These are phyloP conservation scores for Hemileccinum rubropunctum DNA, from an alignment of 768 basidiomycete species.

Conservation along the genomic window DNA sequence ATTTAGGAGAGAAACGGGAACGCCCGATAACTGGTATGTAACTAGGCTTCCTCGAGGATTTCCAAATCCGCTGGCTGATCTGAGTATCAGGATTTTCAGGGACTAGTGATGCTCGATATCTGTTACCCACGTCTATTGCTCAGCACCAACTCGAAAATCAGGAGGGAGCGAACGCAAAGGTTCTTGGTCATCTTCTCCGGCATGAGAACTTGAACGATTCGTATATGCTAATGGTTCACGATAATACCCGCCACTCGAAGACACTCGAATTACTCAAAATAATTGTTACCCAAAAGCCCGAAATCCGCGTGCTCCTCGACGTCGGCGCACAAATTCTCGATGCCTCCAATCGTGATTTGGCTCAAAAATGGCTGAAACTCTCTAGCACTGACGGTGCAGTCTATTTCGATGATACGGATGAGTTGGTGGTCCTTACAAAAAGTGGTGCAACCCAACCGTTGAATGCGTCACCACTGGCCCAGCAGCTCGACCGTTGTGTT, in stretches of 20 bases:
- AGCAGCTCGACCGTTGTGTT: slow-evolving; percentile 40
- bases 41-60: no score
- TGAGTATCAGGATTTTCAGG: slow-evolving; percentile 41
- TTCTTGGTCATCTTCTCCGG: slow-evolving; percentile 15
- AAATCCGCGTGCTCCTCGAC: slow-evolving; percentile 47
- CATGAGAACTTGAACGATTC: slow-evolving; percentile 40
- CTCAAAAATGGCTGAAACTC: slow-evolving; percentile 15
- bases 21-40: no score
- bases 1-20: no score
- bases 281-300: slow-evolving; percentile 32
- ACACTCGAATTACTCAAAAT: slow-evolving; percentile 31
- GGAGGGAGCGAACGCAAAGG: slow-evolving; percentile 37
- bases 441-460: not conserved
- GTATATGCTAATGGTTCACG: slow-evolving; percentile 25
- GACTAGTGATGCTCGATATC: slow-evolving; percentile 46
- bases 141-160: slow-evolving; percentile 29
- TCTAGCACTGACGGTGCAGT: slow-evolving; percentile 38
- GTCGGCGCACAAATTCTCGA: slow-evolving; percentile 58
- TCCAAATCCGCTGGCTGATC: no score
- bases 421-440: slow-evolving; percentile 1
- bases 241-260: not conserved
- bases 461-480: not conserved
- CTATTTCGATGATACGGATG: slow-evolving; percentile 32
- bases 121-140: slow-evolving; percentile 16
- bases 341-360: slow-evolving; percentile 39